phyloP scores from a whole-genome alignment of 225 moss, liverwort and hornwort genomes.

The Climacium dendroides region DNA sequence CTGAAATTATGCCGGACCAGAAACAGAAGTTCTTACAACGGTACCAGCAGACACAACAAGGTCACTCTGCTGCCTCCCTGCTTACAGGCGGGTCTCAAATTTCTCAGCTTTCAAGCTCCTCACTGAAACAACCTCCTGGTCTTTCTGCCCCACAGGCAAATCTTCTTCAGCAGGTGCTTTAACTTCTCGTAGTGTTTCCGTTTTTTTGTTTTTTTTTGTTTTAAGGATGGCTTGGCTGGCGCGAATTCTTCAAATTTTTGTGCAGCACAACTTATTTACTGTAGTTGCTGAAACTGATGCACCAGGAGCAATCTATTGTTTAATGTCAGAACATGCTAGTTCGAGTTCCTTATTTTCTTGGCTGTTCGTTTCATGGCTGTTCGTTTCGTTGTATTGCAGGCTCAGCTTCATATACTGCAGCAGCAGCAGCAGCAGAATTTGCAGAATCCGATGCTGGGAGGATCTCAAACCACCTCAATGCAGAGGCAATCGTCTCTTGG shows the following conservation, averaged over 20 bases:
- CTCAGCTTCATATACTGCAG: conserved; percentile 44
- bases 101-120: conserved; percentile 44
- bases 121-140: conserved; percentile 57
- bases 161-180: conserved; percentile 39
- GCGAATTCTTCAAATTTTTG: not conserved
- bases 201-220: not conserved
- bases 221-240: not conserved
- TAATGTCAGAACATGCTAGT: not conserved
- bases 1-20: conserved; percentile 85
- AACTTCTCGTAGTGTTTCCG: not conserved
- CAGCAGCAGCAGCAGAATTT: conserved; percentile 40
- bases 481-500: conserved; percentile 47
- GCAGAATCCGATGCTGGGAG: conserved; percentile 37
- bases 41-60: conserved; percentile 81
- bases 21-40: conserved; percentile 94
- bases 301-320: not conserved
- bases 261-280: not conserved
- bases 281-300: not conserved
- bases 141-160: conserved; percentile 47
- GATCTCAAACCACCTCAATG: conserved; percentile 27
- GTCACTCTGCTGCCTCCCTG: conserved; percentile 50
- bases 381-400: conserved; percentile 7
- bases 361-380: too few relatives aligned
- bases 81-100: conserved; percentile 49
- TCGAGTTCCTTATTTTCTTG: not conserved